Conservation (phyloP, 306 rosid genomes). For the Senna siamea region DNA sequence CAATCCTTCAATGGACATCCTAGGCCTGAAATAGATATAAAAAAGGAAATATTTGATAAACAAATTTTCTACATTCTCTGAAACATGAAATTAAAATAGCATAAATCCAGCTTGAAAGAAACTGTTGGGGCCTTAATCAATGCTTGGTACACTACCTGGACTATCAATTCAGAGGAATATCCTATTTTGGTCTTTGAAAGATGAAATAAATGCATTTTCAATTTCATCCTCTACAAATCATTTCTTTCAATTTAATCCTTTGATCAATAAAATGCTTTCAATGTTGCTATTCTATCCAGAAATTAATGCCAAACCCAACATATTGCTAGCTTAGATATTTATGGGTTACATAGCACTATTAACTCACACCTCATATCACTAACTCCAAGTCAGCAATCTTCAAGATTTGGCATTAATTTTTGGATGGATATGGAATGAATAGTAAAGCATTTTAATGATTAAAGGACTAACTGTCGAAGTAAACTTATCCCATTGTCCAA, state of each 20-base stretch:
- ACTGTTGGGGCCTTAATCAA: not conserved
- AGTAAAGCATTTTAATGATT: not conserved
- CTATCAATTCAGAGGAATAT: not conserved
- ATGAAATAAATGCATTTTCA: no score
- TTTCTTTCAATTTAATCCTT: no score
- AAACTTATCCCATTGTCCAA: no score
- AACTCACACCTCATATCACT: not conserved
- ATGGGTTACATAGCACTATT: not conserved
- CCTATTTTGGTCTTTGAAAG: not conserved
- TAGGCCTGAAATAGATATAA: slow-evolving; percentile 56
- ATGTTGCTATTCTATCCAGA: no score
- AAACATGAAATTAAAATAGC: not conserved
- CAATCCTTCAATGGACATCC: slow-evolving; percentile 78
- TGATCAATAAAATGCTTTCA: no score
- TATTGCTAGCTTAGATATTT: no score
- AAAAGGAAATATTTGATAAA: not conserved
- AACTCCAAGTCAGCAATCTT: not conserved
- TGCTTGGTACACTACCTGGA: not conserved
- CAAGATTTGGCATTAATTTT: no score
- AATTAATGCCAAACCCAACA: no score
- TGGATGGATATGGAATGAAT: not conserved
- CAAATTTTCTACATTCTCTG: not conserved
- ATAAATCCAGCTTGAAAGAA: not conserved
- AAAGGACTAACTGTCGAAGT: not conserved
- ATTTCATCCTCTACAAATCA: no score